These are phyloP conservation scores for Annulohypoxylon moriforme DNA, from an alignment of 495 filamentous ascomycete species.

Conservation along the genomic window DNA sequence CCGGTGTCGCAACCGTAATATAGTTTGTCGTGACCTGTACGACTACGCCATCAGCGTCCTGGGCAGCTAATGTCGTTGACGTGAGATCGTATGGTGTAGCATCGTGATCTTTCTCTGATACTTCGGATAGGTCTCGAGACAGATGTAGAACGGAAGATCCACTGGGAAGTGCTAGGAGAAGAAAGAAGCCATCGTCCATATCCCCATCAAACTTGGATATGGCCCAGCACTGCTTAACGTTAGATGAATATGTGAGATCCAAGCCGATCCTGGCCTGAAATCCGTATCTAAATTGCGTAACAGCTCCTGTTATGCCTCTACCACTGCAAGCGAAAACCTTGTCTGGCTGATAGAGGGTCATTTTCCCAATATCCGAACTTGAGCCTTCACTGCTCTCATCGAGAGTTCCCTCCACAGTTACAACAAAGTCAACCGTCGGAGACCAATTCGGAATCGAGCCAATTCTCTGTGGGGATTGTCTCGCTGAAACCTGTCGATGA, in stretches of 20 bases:
- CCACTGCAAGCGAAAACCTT: constrained; percentile 70
- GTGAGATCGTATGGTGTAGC: constrained; percentile 60
- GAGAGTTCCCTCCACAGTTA: constrained; percentile 51
- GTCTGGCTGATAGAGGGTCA: constrained; percentile 50
- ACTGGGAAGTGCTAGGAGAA: constrained; percentile 65
- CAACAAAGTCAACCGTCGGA: constrained; percentile 76
- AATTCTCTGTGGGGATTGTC: constrained; percentile 58
- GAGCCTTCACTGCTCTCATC: constrained; percentile 24
- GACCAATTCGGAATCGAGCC: constrained; percentile 80
- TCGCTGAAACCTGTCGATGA: constrained; percentile 48
- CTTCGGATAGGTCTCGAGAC: constrained; percentile 52
- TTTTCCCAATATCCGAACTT: constrained; percentile 4
- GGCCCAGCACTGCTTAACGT: constrained; percentile 59
- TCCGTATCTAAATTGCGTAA: constrained; percentile 78
- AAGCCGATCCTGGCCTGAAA: constrained; percentile 73
- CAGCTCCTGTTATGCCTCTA: constrained; percentile 66
- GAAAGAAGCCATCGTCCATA: constrained; percentile 44
- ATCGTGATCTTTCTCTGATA: constrained; percentile 51
- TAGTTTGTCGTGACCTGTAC: constrained; percentile 69
- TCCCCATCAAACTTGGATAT: constrained; percentile 44
- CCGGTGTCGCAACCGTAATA: constrained; percentile 51
- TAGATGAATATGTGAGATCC: constrained; percentile 59
- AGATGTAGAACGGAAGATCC: constrained; percentile 53
- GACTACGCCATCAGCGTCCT: constrained; percentile 47
- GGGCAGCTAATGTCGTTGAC: constrained; percentile 66